Evolutionary conservation across 2,329 filamentous ascomycete species (phyloP).

Genomic region (Ophiostoma pallidulum): DNA sequence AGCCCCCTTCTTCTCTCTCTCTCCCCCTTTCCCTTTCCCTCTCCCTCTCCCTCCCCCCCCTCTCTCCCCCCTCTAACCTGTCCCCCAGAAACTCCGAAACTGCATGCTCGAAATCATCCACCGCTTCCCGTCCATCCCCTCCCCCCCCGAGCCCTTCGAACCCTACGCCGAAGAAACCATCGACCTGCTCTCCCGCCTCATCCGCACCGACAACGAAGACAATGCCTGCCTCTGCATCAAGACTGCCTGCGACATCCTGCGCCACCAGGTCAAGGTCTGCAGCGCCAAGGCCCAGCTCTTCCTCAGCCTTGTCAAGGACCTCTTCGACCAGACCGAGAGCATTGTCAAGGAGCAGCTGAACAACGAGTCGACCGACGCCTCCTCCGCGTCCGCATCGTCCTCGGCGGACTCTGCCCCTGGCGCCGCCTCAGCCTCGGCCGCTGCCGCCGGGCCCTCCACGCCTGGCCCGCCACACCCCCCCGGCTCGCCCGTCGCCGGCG

Average conservation of each 20-base stretch:
- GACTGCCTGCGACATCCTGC: conserved; percentile 92
- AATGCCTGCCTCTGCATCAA: conserved; percentile 98
- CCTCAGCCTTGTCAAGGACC: conserved; percentile 82
- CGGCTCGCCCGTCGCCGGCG: conserved; percentile 78
- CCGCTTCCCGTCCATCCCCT: conserved; percentile 63
- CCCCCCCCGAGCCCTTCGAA: conserved; percentile 71
- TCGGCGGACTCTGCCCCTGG: no score
- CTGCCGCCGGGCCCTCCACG: conserved; percentile 51
- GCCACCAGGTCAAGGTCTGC: conserved; percentile 80
- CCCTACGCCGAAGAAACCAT: conserved; percentile 82
- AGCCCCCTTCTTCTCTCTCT: conserved; percentile 18
- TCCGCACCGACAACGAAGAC: conserved; percentile 91
- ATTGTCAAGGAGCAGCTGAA: conserved; percentile 95
- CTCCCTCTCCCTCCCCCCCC: not conserved
- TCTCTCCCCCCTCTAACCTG: not conserved
- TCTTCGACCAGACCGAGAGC: conserved; percentile 90
- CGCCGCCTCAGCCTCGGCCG: conserved; percentile 16
- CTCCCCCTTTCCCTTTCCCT: no score
- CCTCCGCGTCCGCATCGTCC: conserved; percentile 19
- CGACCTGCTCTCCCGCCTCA: conserved; percentile 79
- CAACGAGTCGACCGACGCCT: conserved; percentile 47
- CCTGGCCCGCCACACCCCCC: conserved; percentile 59
- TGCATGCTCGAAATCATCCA: conserved; percentile 92
- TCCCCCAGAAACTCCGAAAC: conserved; percentile 73
- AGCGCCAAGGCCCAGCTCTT: conserved; percentile 76